These are phyloP conservation scores for Mallotus nudiflorus DNA, from an alignment of 345 rosid species.

Conservation along the genomic window DNA sequence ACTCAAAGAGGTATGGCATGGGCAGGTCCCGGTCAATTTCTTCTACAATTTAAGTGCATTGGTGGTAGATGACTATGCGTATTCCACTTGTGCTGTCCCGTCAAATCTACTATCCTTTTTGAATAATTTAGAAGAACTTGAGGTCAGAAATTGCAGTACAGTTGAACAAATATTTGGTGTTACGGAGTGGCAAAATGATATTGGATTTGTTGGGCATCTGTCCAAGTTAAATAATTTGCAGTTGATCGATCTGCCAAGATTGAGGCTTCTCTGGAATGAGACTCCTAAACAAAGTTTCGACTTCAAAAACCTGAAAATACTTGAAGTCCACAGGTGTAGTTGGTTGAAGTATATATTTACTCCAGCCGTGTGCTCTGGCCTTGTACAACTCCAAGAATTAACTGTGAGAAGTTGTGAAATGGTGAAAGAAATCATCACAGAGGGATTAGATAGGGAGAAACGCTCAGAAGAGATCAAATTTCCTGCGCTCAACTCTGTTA, in stretches of 20 bases:
- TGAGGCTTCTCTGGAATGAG: no score
- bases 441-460: not conserved
- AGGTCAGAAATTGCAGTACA: constrained; percentile 3
- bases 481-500: not conserved
- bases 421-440: not conserved
- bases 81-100: not conserved
- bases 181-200: not conserved
- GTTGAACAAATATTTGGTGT: not conserved
- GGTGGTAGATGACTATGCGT: not conserved
- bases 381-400: no score
- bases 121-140: no score
- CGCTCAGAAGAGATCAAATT: not conserved
- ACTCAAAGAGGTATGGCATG: no score
- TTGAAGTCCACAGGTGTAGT: not conserved
- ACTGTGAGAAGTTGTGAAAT: not conserved
- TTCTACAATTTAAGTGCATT: not conserved
- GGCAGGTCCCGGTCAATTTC: not conserved
- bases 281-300: not conserved
- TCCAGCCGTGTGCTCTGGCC: not conserved
- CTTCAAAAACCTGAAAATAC: not conserved
- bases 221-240: constrained; percentile 1
- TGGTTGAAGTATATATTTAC: constrained; percentile 2
- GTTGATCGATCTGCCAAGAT: constrained; percentile 3
- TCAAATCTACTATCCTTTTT: constrained; percentile 8
- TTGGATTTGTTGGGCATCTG: not conserved